A percentile compares a stretch with the other conserved stretches of the same genome.
Conservation (phyloP, 164 flowering plant species). For the Stephania japonica region DNA sequence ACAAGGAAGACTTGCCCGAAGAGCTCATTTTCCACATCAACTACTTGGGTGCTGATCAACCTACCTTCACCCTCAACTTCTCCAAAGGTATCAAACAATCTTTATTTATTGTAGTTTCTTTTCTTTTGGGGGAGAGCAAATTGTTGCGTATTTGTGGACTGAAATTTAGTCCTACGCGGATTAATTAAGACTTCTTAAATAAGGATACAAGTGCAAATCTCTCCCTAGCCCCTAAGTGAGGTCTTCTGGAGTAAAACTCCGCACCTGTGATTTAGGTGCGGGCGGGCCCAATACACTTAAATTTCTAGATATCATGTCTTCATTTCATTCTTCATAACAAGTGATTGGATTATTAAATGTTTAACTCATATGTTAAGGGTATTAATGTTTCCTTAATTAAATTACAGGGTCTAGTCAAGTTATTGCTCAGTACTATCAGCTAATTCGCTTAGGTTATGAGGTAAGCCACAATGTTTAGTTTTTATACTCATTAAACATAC, state of each 20-base stretch:
- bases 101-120: not conserved
- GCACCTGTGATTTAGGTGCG: no score
- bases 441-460: slow-evolving; percentile 31
- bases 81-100: slow-evolving; percentile 23
- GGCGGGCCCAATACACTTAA: no score
- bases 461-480: no score
- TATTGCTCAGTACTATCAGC: slow-evolving; percentile 31
- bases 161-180: no score
- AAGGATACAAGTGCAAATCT: no score
- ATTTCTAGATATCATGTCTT: no score
- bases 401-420: slow-evolving; percentile 29
- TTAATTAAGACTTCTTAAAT: no score
- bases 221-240: no score
- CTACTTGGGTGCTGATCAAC: slow-evolving; percentile 31
- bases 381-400: not conserved
- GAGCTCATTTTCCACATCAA: slow-evolving; percentile 31
- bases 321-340: not conserved
- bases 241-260: no score
- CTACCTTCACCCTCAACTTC: slow-evolving; percentile 34
- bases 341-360: not conserved
- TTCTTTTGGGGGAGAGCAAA: not conserved
- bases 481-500: no score
- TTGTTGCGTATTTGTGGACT: no score
- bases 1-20: slow-evolving; percentile 28
- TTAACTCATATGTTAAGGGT: not conserved